phyloP scores from a whole-genome alignment of 1,139 yeast genomes.

The Waltiozyma sp. region DNA sequence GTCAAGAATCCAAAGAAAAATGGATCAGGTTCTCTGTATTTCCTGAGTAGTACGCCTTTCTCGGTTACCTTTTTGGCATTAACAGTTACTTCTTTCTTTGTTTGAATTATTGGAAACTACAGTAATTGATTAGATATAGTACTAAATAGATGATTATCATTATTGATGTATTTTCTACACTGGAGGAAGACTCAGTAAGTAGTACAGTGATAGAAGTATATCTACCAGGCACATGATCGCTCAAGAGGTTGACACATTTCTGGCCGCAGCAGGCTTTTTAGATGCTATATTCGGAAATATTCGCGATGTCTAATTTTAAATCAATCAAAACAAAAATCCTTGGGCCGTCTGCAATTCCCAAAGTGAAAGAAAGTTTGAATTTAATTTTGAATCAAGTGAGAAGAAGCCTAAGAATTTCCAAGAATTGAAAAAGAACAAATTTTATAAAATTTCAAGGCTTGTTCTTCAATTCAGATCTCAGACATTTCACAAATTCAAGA shows the following conservation, averaged over 20 bases:
- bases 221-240: too few species aligned
- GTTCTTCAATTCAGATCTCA: neutral
- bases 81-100: neutral
- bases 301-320: neutral
- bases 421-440: too few species aligned
- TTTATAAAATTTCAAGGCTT: neutral
- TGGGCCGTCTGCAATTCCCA: too few species aligned
- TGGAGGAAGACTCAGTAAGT: too few species aligned
- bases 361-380: too few species aligned
- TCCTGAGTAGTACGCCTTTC: constrained; percentile 6
- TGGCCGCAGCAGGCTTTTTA: neutral
- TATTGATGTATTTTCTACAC: too few species aligned
- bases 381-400: too few species aligned
- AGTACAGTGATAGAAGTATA: too few species aligned
- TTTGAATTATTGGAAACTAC: too few species aligned
- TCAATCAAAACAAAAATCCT: neutral
- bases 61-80: neutral
- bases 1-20: neutral
- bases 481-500: neutral
- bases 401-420: too few species aligned
- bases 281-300: neutral
- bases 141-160: too few species aligned
- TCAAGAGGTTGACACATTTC: neutral
- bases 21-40: neutral
- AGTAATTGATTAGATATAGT: too few species aligned